Conservation (phyloP, 306 rosid genomes). For the Sechiopsis laciniata region DNA sequence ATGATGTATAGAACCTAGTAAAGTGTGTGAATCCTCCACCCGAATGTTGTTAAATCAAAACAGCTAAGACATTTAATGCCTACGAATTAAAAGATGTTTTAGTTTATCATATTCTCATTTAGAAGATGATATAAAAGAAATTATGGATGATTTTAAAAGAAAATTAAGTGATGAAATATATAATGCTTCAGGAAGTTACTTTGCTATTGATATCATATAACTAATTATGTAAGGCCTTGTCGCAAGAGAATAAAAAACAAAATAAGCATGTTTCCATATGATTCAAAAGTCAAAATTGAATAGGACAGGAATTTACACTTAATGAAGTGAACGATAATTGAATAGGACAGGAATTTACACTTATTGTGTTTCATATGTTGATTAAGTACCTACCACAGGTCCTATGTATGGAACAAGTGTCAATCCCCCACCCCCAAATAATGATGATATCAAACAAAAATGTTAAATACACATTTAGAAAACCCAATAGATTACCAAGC, state of each 20-base stretch:
- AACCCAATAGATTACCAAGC: too few species aligned
- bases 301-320: not conserved
- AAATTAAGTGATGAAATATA: not conserved
- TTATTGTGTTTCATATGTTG: not conserved
- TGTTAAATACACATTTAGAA: too few species aligned
- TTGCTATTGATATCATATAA: not conserved
- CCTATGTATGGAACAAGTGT: conserved; percentile 7
- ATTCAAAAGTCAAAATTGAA: not conserved
- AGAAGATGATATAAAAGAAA: not conserved
- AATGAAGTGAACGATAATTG: not conserved
- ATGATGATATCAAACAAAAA: too few species aligned
- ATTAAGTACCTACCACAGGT: not conserved
- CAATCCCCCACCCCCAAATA: too few species aligned
- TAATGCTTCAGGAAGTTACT: not conserved
- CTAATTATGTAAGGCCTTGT: not conserved
- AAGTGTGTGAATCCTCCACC: too few species aligned
- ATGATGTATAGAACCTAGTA: too few species aligned
- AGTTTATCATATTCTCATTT: not conserved
- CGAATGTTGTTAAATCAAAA: too few species aligned
- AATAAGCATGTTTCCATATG: not conserved
- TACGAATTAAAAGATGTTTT: not conserved
- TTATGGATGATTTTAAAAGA: too few species aligned
- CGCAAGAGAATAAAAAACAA: not conserved
- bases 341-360: not conserved
- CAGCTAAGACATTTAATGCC: too few species aligned